Percentiles rank a stretch among this genome's conserved stretches.
Conservation (phyloP, 768 basidiomycete species). For the Boletus subparvulus region DNA sequence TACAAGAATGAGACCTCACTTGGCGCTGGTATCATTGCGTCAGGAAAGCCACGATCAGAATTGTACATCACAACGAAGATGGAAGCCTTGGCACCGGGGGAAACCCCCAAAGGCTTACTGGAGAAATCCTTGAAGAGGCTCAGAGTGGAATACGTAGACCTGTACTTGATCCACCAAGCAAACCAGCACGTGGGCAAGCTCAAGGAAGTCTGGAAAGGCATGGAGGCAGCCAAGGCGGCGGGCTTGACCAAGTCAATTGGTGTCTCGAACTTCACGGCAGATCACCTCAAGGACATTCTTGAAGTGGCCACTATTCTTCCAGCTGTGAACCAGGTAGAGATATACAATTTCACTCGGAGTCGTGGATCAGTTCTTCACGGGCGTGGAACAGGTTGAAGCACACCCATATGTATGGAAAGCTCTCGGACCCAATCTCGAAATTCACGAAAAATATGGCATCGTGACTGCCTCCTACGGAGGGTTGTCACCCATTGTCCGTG, state of each 20-base stretch:
- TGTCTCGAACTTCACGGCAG: conserved; percentile 53
- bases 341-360: background rate
- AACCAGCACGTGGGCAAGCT: conserved; percentile 41
- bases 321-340: conserved; percentile 51
- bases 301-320: conserved; percentile 45
- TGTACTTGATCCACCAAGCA: conserved; percentile 62
- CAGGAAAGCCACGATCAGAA: conserved; percentile 51
- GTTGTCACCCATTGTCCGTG: conserved; percentile 37
- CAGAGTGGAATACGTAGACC: conserved; percentile 54
- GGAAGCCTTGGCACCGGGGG: conserved; percentile 31
- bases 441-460: conserved; percentile 39
- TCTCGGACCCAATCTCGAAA: conserved; percentile 35
- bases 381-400: conserved; percentile 43
- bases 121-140: conserved; percentile 55
- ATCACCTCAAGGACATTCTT: conserved; percentile 44
- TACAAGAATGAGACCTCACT: conserved; percentile 58
- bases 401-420: conserved; percentile 53
- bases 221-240: conserved; percentile 54
- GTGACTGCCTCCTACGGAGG: conserved; percentile 42
- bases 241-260: conserved; percentile 46
- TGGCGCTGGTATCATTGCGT: conserved; percentile 49
- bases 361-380: background rate
- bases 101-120: conserved; percentile 50
- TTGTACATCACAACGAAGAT: conserved; percentile 68
- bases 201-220: conserved; percentile 54